Conservation (phyloP, 768 basidiomycete genomes). For the Boletus reticuloceps region DNA sequence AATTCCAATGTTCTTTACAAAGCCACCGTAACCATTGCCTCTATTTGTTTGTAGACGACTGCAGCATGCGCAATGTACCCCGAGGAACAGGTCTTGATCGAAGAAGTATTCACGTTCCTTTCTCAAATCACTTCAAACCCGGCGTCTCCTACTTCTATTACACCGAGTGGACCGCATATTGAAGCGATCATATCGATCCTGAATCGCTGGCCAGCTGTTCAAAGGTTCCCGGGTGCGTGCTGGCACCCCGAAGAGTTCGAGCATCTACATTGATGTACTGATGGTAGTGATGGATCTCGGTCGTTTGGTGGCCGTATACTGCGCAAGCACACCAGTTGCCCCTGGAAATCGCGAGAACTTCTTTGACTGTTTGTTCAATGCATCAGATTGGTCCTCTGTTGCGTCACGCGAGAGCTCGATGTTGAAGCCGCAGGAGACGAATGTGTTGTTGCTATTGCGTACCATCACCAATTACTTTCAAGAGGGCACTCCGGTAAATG, state of each 20-base stretch:
- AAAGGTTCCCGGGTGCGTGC: slow-evolving; percentile 66
- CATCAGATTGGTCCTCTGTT: slow-evolving; percentile 56
- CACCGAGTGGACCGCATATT: slow-evolving; percentile 48
- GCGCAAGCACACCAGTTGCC: slow-evolving; percentile 48
- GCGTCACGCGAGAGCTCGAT: slow-evolving; percentile 53
- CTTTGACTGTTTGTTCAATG: slow-evolving; percentile 61
- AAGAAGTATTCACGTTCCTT: slow-evolving; percentile 64
- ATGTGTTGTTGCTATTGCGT: slow-evolving; percentile 75
- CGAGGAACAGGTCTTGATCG: slow-evolving; percentile 53
- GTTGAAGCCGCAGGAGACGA: slow-evolving; percentile 77
- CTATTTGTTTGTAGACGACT: slow-evolving; percentile 50
- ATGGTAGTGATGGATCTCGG: slow-evolving; percentile 78
- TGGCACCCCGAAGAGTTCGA: neutral
- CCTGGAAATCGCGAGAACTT: slow-evolving; percentile 48
- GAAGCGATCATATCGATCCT: slow-evolving; percentile 63
- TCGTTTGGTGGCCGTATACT: slow-evolving; percentile 69
- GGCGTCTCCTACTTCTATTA: slow-evolving; percentile 24
- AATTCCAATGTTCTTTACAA: neutral
- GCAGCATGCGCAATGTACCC: slow-evolving; percentile 68
- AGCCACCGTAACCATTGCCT: neutral
- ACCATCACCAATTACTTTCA: slow-evolving; percentile 79
- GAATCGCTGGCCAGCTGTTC: slow-evolving; percentile 70
- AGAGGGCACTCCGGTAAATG: slow-evolving; percentile 43
- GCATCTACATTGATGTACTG: neutral
- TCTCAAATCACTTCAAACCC: slow-evolving; percentile 43